Evolutionary conservation across 495 filamentous ascomycete genomes (phyloP), one percentile per base, ranked within the genome.

Genomic region (Hapsidospora chrysogenum): DNA sequence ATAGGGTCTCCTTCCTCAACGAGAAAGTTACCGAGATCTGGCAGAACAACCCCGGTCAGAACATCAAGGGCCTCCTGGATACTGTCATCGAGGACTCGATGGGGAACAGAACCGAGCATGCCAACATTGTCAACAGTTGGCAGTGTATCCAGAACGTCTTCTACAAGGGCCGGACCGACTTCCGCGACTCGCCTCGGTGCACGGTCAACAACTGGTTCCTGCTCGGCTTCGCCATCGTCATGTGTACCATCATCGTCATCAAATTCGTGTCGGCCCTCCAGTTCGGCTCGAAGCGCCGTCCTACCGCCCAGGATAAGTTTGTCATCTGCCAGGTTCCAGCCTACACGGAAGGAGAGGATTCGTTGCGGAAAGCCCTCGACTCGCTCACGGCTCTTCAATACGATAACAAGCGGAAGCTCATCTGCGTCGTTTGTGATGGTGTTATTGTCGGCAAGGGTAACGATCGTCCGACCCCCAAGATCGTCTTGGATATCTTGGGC

Each of bases 321-420:
- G 89, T 97, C 40, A 95, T 97, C 41, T 96, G 89, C 61, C 80
- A 94, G 54, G 83, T 97, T 35, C 89, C 89, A 14, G 89, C 89
- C 9, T 97, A 97, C 51, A 97, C 89, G 0, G 89, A 97, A 62
- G 89, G 86, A 40, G 89, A 97, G 60, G 86, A 97, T 52, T 78
- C 83, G 14, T 59, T 97, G 15, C 69, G 89, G 31, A 86, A 92
- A 48, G 86, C 84, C 21, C 68, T 97, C 4, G 89, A 97, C 51
- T 96, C 89, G 2, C 66, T 95, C 39, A 94, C 89, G 13, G 84
- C 85, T 13, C 66, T 97, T 23, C 76, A 89, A 38, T 97, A 97
- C 45, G 89, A 97, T 56, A 94, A 97, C 58, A 97, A 97, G 63
- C 64, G 85, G 35, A 94, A 94, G 56, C 67, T 94, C 33, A 85